phyloP scores from a whole-genome alignment of 2,329 filamentous ascomycete species.

The Tolypocladium tropicale region DNA sequence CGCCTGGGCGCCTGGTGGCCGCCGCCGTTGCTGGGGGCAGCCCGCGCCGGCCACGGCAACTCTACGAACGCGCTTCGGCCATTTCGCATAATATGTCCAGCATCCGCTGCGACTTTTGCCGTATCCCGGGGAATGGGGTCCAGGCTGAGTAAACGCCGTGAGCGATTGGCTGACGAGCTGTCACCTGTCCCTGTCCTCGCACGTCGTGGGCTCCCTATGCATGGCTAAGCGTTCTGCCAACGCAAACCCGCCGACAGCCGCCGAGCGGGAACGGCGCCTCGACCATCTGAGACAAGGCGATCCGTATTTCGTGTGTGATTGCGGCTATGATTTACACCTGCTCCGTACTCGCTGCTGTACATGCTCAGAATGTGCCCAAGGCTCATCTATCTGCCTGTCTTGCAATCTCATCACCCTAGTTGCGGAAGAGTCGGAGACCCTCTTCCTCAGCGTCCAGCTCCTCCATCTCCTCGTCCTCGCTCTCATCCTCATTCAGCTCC shows the following conservation, averaged over 20 bases:
- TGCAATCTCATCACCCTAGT: slow-evolving; percentile 10
- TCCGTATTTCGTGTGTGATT: too few species aligned
- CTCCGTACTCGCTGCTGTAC: neutral
- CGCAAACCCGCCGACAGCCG: too few species aligned
- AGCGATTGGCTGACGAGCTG: neutral
- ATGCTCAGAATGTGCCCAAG: neutral
- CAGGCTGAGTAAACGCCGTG: neutral
- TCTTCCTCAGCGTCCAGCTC: slow-evolving; percentile 43
- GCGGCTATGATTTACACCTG: neutral
- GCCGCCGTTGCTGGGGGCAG: neutral
- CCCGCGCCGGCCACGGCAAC: neutral
- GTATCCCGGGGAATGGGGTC: neutral
- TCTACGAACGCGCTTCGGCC: neutral
- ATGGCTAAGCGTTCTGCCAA: too few species aligned
- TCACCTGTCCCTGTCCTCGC: neutral
- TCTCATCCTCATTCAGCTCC: slow-evolving; percentile 49
- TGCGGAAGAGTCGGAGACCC: slow-evolving; percentile 43
- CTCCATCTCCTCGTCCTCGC: slow-evolving; percentile 38
- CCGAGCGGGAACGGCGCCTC: too few species aligned
- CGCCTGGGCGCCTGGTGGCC: neutral
- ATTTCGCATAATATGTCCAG: neutral
- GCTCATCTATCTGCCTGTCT: neutral
- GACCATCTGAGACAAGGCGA: neutral
- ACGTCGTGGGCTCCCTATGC: neutral
- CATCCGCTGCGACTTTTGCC: neutral